phyloP scores from a whole-genome alignment of 306 rosid species.

The Comarum palustre region DNA sequence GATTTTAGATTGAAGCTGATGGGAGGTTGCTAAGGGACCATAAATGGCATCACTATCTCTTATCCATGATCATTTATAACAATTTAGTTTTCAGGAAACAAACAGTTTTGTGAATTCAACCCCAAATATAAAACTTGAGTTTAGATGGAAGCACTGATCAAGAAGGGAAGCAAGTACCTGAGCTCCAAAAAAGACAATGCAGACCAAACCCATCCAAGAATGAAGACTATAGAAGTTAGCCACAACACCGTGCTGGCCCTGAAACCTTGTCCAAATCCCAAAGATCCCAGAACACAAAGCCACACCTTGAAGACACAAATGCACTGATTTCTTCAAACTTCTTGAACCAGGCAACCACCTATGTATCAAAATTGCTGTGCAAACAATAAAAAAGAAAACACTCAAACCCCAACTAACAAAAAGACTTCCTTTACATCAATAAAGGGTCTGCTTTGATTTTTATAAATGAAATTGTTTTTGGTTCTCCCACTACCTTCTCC shows the following conservation, averaged over 20 bases:
- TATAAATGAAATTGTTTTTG: neutral
- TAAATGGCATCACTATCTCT: constrained; percentile 6
- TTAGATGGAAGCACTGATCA: neutral
- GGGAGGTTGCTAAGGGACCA: neutral
- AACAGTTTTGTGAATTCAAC: neutral
- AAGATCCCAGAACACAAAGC: constrained; percentile 68
- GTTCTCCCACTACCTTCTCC: constrained; percentile 67
- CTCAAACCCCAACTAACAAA: constrained; percentile 13
- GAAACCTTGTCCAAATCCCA: constrained; percentile 90
- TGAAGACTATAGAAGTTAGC: constrained; percentile 83
- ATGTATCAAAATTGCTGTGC: constrained; percentile 69
- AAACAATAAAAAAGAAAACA: constrained; percentile 9
- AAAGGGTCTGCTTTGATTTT: neutral
- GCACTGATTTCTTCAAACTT: constrained; percentile 69
- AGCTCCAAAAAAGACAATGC: constrained; percentile 62
- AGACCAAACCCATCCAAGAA: constrained; percentile 94
- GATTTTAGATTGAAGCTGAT: neutral
- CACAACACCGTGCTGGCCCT: constrained; percentile 54
- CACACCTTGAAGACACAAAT: constrained; percentile 80
- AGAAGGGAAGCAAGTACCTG: constrained; percentile 50
- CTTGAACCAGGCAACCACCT: constrained; percentile 84
- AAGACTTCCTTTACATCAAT: constrained; percentile 1
- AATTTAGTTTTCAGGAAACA: constrained; percentile 24
- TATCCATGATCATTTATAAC: neutral
- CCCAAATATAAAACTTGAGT: neutral